A percentile compares a stretch with the other conserved stretches of the same genome.
These are phyloP conservation scores for Orychophragmus violaceus DNA, from an alignment of 345 rosid species.

Conservation along the genomic window DNA sequence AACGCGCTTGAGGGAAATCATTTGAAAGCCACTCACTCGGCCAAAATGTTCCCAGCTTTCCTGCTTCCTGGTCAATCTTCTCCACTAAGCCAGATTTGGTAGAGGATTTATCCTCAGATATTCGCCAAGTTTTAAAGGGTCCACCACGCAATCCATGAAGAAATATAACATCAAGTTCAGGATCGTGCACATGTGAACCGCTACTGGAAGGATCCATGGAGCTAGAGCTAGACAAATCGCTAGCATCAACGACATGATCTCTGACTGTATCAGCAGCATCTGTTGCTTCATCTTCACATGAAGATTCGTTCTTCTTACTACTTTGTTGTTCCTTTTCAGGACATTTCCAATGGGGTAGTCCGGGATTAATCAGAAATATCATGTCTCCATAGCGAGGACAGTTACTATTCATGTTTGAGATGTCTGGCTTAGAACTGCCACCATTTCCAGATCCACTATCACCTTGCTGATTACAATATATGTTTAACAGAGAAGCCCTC, in stretches of 20 bases:
- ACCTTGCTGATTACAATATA: slow-evolving; percentile 49
- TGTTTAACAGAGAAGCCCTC: slow-evolving; percentile 68
- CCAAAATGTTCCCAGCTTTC: slow-evolving; percentile 95
- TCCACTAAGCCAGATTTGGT: slow-evolving; percentile 94
- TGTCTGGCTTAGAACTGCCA: slow-evolving; percentile 31
- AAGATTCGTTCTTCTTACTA: slow-evolving; percentile 23
- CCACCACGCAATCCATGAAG: slow-evolving; percentile 96
- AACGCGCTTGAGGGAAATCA: slow-evolving; percentile 82
- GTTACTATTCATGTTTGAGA: slow-evolving; percentile 30
- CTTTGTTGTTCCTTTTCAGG: slow-evolving; percentile 36
- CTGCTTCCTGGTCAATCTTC: slow-evolving; percentile 98
- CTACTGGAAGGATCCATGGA: slow-evolving; percentile 30
- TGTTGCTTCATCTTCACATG: slow-evolving; percentile 28
- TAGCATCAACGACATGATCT: slow-evolving; percentile 27
- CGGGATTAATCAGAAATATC: slow-evolving; percentile 82
- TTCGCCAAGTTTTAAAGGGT: slow-evolving; percentile 91
- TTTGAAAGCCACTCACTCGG: slow-evolving; percentile 93
- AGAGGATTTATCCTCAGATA: slow-evolving; percentile 78
- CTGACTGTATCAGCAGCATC: slow-evolving; percentile 17
- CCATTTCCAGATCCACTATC: slow-evolving; percentile 28
- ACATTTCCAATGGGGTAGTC: slow-evolving; percentile 75
- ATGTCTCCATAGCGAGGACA: slow-evolving; percentile 70
- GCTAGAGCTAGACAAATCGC: slow-evolving; percentile 25
- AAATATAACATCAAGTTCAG: slow-evolving; percentile 79
- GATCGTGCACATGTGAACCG: slow-evolving; percentile 37